These are phyloP conservation scores for Gamsiella multidivaricata DNA, from an alignment of 192 early-diverging fungal genomes.

Conservation along the genomic window DNA sequence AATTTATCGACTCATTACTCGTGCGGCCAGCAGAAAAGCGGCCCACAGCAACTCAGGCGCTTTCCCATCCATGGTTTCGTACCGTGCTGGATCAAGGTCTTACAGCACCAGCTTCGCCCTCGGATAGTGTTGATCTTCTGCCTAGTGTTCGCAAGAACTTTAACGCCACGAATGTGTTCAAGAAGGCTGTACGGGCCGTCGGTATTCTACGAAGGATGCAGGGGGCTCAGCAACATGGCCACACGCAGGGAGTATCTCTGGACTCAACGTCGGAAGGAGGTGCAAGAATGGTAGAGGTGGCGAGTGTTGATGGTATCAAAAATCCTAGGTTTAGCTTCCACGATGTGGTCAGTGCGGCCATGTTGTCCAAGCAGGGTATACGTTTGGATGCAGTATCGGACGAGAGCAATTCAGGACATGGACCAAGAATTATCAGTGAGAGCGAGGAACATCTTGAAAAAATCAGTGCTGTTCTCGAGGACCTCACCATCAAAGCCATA, in stretches of 20 bases:
- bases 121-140: slow-evolving; percentile 42
- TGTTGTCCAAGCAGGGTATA: slow-evolving; percentile 14
- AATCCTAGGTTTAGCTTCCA: slow-evolving; percentile 24
- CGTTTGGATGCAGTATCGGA: not conserved
- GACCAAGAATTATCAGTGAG: no score
- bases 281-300: not conserved
- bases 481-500: no score
- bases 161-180: slow-evolving; percentile 40
- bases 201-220: slow-evolving; percentile 40
- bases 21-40: slow-evolving; percentile 76
- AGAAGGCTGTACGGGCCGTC: slow-evolving; percentile 43
- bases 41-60: slow-evolving; percentile 82
- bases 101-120: slow-evolving; percentile 24
- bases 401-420: not conserved
- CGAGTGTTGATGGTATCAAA: not conserved
- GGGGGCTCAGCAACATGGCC: not conserved
- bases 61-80: slow-evolving; percentile 86
- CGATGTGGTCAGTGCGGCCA: slow-evolving; percentile 35
- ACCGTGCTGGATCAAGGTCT: slow-evolving; percentile 51
- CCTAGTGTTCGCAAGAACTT: slow-evolving; percentile 44
- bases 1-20: slow-evolving; percentile 76
- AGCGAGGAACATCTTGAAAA: no score
- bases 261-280: not conserved
- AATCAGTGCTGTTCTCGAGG: no score
- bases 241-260: not conserved